These are phyloP conservation scores for Panus rudis DNA, from an alignment of 768 basidiomycete species.

Conservation along the genomic window DNA sequence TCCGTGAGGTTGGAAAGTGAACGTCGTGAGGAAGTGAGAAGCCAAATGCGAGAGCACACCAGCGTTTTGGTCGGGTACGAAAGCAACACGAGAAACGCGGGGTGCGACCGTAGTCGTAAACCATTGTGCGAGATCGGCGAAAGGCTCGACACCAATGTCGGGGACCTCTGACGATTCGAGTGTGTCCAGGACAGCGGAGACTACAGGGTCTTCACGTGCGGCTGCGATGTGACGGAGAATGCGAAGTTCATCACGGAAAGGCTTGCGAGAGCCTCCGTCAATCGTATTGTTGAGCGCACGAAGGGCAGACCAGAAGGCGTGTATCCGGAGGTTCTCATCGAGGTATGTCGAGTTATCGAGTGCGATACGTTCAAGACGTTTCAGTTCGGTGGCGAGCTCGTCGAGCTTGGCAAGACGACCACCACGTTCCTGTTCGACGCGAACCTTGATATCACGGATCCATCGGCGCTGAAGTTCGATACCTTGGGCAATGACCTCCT, in stretches of 20 bases:
- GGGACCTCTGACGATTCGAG: conserved; percentile 68
- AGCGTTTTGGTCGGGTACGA: conserved; percentile 88
- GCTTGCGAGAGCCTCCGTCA: conserved; percentile 57
- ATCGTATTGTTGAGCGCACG: conserved; percentile 69
- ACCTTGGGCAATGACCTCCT: conserved; percentile 93
- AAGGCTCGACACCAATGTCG: conserved; percentile 79
- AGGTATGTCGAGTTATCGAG: conserved; percentile 87
- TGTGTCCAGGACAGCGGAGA: conserved; percentile 57
- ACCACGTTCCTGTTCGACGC: conserved; percentile 93
- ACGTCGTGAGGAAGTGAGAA: conserved; percentile 64
- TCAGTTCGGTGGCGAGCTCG: conserved; percentile 83
- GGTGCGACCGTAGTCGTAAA: conserved; percentile 80
- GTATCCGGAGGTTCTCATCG: conserved; percentile 88
- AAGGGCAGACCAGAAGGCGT: conserved; percentile 89
- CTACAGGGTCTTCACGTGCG: conserved; percentile 64
- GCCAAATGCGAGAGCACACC: conserved; percentile 84
- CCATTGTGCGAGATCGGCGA: conserved; percentile 88
- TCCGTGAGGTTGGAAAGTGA: conserved; percentile 78
- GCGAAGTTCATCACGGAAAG: conserved; percentile 88
- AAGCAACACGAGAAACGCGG: conserved; percentile 78
- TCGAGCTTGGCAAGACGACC: conserved; percentile 93
- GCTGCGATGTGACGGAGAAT: conserved; percentile 69
- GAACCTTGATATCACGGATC: conserved; percentile 93
- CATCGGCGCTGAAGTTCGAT: conserved; percentile 96
- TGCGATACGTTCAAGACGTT: conserved; percentile 85